A percentile compares a stretch with the other conserved stretches of the same genome.
Conservation (phyloP, 2,329 filamentous ascomycete genomes). For the Tolypocladium pustulatum region DNA sequence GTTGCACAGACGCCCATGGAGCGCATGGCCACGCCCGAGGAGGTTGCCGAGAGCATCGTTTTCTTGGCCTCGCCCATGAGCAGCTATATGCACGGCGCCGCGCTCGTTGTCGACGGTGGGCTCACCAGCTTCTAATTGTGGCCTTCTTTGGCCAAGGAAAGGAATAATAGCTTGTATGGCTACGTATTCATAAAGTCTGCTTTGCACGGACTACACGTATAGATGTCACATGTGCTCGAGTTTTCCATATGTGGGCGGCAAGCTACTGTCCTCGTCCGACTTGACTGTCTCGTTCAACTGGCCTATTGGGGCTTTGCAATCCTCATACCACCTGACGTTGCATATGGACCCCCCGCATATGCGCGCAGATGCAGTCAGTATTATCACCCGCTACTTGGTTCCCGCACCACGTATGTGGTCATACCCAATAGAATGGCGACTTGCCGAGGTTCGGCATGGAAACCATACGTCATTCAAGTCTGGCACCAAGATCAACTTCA, state of each 20-base stretch:
- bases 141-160: not conserved
- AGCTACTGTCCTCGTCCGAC: not conserved
- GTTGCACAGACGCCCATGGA: conserved; percentile 34
- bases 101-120: conserved; percentile 36
- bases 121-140: conserved; percentile 15
- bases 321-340: not conserved
- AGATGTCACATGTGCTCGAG: not conserved
- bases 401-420: not conserved
- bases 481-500: not conserved
- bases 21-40: conserved; percentile 36
- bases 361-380: not conserved
- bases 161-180: not conserved
- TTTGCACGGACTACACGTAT: not conserved
- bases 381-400: not conserved
- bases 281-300: not conserved
- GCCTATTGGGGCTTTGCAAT: not conserved
- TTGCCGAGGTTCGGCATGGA: not conserved
- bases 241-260: not conserved
- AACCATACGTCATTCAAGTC: not conserved
- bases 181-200: not conserved
- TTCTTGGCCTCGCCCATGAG: conserved; percentile 41
- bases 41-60: conserved; percentile 41
- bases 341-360: not conserved
- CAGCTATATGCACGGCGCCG: conserved; percentile 40
- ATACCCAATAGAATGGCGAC: not conserved